Conservation (phyloP, 495 filamentous ascomycete species). For the Talaromyces borbonicus region DNA sequence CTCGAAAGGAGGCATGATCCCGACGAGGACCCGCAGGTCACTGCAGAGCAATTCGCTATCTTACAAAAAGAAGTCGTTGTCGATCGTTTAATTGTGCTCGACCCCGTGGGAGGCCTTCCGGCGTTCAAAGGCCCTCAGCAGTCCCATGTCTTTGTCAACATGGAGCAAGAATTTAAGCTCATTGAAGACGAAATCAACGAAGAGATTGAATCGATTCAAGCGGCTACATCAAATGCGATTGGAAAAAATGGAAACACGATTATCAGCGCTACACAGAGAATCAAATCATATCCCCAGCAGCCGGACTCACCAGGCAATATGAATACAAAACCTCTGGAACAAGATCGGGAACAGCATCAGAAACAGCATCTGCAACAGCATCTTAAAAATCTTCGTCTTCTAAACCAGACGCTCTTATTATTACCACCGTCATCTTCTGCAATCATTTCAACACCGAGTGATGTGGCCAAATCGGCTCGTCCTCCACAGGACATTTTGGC, state of each 20-base stretch:
- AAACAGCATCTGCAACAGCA: slow-evolving; percentile 37
- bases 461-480: slow-evolving; percentile 59
- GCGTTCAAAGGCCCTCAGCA: slow-evolving; percentile 52
- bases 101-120: slow-evolving; percentile 82
- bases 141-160: slow-evolving; percentile 86
- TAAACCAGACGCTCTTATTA: slow-evolving; percentile 55
- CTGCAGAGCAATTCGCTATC: slow-evolving; percentile 31
- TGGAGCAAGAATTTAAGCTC: slow-evolving; percentile 76
- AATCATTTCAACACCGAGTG: slow-evolving; percentile 74
- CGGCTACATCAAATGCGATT: not conserved
- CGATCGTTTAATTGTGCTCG: slow-evolving; percentile 82
- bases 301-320: no score
- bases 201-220: slow-evolving; percentile 6
- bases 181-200: slow-evolving; percentile 51
- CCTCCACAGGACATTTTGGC: slow-evolving; percentile 27
- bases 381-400: slow-evolving; percentile 62
- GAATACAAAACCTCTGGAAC: not conserved
- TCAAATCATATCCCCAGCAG: no score
- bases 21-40: slow-evolving; percentile 36
- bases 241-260: no score
- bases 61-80: slow-evolving; percentile 51
- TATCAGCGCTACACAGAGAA: no score
- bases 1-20: slow-evolving; percentile 28
- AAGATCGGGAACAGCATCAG: not conserved
- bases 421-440: slow-evolving; percentile 82